Evolutionary conservation across 805 yeast species (phyloP), one percentile per base, ranked within the genome.

Genomic region (Starmerella geochares): DNA sequence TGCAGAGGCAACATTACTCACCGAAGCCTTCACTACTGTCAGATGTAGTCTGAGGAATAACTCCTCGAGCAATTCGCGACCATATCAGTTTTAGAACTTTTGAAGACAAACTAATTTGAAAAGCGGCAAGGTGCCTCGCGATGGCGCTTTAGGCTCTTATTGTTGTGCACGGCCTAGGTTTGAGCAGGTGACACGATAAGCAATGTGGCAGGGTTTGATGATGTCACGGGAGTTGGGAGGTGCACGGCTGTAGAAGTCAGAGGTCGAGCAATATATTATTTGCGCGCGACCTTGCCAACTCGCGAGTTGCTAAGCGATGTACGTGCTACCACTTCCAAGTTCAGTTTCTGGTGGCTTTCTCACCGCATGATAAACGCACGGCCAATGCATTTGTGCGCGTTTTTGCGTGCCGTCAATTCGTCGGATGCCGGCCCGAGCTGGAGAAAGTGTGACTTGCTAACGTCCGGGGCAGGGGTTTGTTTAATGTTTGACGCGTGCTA

Each of bases 141-240:
- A n/a, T n/a, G n/a, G n/a, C n/a, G 35, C 11, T 14, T 31, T 7
- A 9, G 11, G 35, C 35, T 8, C 17, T 14, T 14, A 5, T 6
- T 6, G 13, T 33, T 19, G 16, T 33, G 37, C 21, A 33, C 13
- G 21, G 21, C 37, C 4, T 33, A 19, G 21, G 21, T 33, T 33
- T 33, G 21, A 17, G 37, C 21, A 33, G 37, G 37, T 33, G 37
- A 33, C 37, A 17, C 20, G 37, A 33, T 33, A 33, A 33, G 37
- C 37, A 33, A 33, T 10, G 17, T 33, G 37, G 21, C 21, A 33
- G 37, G 37, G 37, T 33, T 33, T 7, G 21, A n/a, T 6, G 2
- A 33, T 21, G 37, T 33, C 37, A 33, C 37, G 37, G 37, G 37
- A n/a, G 8, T 33, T 21, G 37, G 37, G 37, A n/a, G n/a, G 37